Evolutionary conservation across 2,329 filamentous ascomycete genomes (phyloP).

Genomic region (Neopestalotiopsis sp.): DNA sequence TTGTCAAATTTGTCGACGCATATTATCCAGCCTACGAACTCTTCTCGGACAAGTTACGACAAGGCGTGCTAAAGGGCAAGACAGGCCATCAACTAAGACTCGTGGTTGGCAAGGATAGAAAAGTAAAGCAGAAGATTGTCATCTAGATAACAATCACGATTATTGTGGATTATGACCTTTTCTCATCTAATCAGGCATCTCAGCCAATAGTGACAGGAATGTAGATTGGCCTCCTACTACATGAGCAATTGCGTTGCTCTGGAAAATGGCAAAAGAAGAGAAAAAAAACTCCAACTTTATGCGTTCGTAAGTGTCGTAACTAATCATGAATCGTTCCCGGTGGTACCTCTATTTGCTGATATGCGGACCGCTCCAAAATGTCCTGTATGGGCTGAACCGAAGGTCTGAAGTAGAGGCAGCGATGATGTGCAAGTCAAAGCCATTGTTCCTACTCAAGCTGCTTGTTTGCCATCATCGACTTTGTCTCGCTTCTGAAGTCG

Average conservation of each 20-base stretch:
- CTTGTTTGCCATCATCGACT: constrained; percentile 51
- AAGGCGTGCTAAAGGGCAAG: constrained; percentile 58
- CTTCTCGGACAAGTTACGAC: constrained; percentile 63
- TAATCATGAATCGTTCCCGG: constrained; percentile 6
- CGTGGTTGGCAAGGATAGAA: constrained; percentile 64
- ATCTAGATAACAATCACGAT: constrained; percentile 42
- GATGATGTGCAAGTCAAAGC: not conserved
- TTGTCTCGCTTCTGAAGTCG: constrained; percentile 61
- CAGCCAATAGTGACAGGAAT: not conserved
- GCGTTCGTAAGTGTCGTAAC: constrained; percentile 12
- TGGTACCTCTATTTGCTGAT: constrained; percentile 2
- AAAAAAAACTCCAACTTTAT: constrained; percentile 18
- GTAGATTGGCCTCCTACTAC: not conserved
- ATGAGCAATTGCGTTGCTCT: not conserved
- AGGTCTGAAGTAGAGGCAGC: not conserved
- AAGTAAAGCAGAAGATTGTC: constrained; percentile 59
- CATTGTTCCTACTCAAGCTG: constrained; percentile 18
- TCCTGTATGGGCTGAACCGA: not conserved
- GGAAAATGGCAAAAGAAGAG: not conserved
- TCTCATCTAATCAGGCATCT: not conserved
- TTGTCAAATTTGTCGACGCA: constrained; percentile 72
- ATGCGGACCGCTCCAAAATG: not conserved
- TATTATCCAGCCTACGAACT: constrained; percentile 78
- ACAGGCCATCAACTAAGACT: constrained; percentile 64
- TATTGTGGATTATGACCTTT: not conserved